Conservation (phyloP, 306 rosid genomes). For the Rubus idaeus region DNA sequence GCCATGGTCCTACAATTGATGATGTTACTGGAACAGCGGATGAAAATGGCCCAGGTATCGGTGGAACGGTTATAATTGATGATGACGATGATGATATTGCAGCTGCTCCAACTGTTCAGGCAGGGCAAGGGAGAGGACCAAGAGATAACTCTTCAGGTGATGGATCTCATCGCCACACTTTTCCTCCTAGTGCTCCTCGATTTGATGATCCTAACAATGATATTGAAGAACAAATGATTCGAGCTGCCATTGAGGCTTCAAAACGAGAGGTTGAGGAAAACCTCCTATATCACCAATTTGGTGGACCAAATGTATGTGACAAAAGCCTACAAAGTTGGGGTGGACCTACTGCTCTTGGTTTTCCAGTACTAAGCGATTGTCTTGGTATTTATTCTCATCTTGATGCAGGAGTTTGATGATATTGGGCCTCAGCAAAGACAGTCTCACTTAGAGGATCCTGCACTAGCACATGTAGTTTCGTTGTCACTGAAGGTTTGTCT, state of each 20-base stretch:
- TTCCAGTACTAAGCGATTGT: constrained; percentile 22
- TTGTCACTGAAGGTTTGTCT: constrained; percentile 68
- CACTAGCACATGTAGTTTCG: constrained; percentile 82
- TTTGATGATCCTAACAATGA: constrained; percentile 59
- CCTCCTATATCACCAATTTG: constrained; percentile 37
- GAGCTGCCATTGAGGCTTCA: constrained; percentile 96
- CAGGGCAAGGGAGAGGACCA: constrained; percentile 34
- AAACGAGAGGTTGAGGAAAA: constrained; percentile 61
- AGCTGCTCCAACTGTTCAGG: constrained; percentile 33
- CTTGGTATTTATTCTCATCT: constrained; percentile 30
- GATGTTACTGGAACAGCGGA: constrained; percentile 64
- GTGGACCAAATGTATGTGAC: constrained; percentile 49
- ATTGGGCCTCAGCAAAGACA: constrained; percentile 49
- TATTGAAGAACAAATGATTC: constrained; percentile 94
- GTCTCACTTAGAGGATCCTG: constrained; percentile 61
- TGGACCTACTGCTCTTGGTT: constrained; percentile 27
- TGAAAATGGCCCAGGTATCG: constrained; percentile 47
- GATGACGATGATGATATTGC: constrained; percentile 51
- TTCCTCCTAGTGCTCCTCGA: constrained; percentile 53
- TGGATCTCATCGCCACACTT: constrained; percentile 36
- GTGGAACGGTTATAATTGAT: constrained; percentile 49
- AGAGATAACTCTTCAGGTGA: constrained; percentile 27
- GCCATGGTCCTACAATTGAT: constrained; percentile 54
- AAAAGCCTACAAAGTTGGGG: constrained; percentile 22
- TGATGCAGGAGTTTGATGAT: constrained; percentile 54